phyloP scores from a whole-genome alignment of 1,139 yeast genomes.

The Candida sanyaensis region DNA sequence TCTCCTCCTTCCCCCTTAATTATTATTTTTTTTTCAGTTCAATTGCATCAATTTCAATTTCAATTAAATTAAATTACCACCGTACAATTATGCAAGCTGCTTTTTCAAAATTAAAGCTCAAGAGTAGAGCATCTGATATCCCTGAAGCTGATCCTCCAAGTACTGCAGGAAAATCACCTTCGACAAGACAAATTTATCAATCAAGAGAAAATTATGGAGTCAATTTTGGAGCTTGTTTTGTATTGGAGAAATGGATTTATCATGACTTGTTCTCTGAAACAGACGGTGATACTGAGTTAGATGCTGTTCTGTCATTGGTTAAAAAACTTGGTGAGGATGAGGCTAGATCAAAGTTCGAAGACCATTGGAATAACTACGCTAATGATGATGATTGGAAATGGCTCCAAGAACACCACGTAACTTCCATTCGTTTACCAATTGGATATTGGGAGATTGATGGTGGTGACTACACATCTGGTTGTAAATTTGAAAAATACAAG shows the following conservation, averaged over 20 bases:
- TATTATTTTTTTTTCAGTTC: background rate
- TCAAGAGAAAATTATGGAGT: constrained; percentile 79
- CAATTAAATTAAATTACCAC: background rate
- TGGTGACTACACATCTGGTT: constrained; percentile 56
- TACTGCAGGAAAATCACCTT: constrained; percentile 36
- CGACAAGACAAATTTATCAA: constrained; percentile 58
- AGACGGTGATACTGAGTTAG: constrained; percentile 60
- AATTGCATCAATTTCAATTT: background rate
- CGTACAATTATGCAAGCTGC: constrained; percentile 10
- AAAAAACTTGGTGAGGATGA: constrained; percentile 53
- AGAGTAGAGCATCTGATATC: constrained; percentile 34
- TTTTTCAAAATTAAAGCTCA: constrained; percentile 35
- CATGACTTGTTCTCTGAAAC: constrained; percentile 57
- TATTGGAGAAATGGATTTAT: constrained; percentile 76
- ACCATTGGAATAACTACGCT: constrained; percentile 71
- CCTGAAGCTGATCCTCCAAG: constrained; percentile 30
- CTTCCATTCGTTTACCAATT: constrained; percentile 79
- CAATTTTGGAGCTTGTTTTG: constrained; percentile 82
- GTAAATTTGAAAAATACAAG: constrained; percentile 59
- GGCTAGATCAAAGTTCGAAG: constrained; percentile 57
- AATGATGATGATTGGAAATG: constrained; percentile 78
- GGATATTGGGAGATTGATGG: constrained; percentile 87
- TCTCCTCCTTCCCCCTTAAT: background rate
- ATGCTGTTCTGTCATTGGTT: constrained; percentile 58
- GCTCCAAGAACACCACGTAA: constrained; percentile 66